Evolutionary conservation across 352 stramenopile species (phyloP), one percentile per base, ranked within the genome.

Genomic region (Pythium diclinum): DNA sequence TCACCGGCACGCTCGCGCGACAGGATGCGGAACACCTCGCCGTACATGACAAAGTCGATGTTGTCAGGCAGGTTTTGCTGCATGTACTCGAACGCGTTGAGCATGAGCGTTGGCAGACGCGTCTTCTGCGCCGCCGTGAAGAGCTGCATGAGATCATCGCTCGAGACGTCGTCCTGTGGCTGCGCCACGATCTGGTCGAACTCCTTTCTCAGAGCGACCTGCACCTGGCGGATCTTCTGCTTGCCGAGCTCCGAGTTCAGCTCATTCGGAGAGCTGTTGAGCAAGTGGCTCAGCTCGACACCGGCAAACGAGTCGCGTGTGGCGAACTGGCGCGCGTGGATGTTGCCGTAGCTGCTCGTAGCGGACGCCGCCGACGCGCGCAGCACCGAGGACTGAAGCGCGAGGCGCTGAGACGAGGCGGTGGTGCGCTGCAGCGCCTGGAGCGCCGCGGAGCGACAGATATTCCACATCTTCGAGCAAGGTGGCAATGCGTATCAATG

Each of bases 21-120:
- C 25, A 89, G 49, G 30, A 83, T 70, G 49, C 81, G 81, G 52
- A 85, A 89, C 2, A 88, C 49, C 44, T 88, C 78, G 48, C 78
- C 78, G 56, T 85, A 87, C 57, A 89, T 82, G 59, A 77, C 53
- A 69, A 88, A 87, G 56, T 79, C 71, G 32, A 89, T 82, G 49
- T 79, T 68, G 21, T 73, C 59, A 33, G 78, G 73, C 44, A 69
- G 84, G 7, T 75, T 78, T 10, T 64, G 21, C 10, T 81, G 65
- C 52, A 89, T 60, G 73, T 80, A 85, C 10, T 63, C 49, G 40
- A 85, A 86, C 33, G 76, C 69, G 56, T 76, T 60, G 42, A 90
- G 33, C 77, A 90, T 85, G 58, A 83, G 75, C 30, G 65, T 54
- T 19, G 69, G 53, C 3, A 74, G 69, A 19, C 71, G 71, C 6